Percentiles rank a stretch among this genome's conserved stretches.
These are phyloP conservation scores for Amaranthus palmeri DNA, from an alignment of 148 eudicot species.

Conservation along the genomic window DNA sequence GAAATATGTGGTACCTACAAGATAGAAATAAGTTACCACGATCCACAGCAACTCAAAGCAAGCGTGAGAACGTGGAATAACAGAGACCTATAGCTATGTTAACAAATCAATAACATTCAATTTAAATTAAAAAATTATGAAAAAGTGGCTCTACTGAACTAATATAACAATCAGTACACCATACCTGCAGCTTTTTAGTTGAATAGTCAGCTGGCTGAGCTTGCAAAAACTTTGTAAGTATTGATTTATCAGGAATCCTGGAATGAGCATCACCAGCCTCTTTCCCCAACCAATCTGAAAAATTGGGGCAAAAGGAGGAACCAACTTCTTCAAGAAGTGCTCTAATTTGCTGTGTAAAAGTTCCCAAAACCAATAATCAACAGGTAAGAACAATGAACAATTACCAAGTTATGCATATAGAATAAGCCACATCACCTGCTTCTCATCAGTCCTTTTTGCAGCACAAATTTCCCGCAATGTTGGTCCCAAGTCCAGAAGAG, in stretches of 20 bases:
- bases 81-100: too few relatives aligned
- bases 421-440: slow-evolving; percentile 48
- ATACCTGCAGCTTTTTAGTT: slow-evolving; percentile 76
- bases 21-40: too few relatives aligned
- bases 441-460: slow-evolving; percentile 83
- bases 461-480: slow-evolving; percentile 79
- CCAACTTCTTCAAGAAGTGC: slow-evolving; percentile 83
- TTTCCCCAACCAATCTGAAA: slow-evolving; percentile 73
- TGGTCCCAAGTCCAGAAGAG: slow-evolving; percentile 56
- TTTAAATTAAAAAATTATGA: too few relatives aligned
- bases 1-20: too few relatives aligned
- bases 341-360: slow-evolving; percentile 72
- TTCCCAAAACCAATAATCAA: slow-evolving; percentile 10
- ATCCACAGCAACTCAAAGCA: too few relatives aligned
- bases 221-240: slow-evolving; percentile 73
- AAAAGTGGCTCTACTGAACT: too few relatives aligned
- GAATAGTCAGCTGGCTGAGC: slow-evolving; percentile 76
- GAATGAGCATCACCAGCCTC: slow-evolving; percentile 50
- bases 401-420: neutral
- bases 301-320: slow-evolving; percentile 67
- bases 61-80: too few relatives aligned
- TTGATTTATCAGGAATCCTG: slow-evolving; percentile 57
- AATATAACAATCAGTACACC: neutral
- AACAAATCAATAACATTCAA: too few relatives aligned
- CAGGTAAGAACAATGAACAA: neutral